Conservation (phyloP, 371 early-diverging fungal species). For the Rhizopus microsporus region DNA sequence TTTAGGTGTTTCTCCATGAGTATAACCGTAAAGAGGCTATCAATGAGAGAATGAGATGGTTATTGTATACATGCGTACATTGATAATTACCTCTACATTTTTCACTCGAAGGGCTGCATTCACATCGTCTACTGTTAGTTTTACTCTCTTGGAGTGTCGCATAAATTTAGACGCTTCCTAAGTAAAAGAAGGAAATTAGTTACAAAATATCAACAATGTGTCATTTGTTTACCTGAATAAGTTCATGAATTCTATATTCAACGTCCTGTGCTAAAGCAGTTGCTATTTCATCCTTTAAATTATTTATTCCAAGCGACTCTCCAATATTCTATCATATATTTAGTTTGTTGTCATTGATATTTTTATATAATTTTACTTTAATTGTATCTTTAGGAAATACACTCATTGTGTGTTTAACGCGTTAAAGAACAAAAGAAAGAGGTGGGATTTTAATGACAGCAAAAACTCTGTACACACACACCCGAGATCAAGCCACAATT, state of each 20-base stretch:
- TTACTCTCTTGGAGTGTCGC: conserved; percentile 92
- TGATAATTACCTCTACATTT: conserved; percentile 86
- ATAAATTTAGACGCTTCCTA: conserved; percentile 98
- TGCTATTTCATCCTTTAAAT: conserved; percentile 92
- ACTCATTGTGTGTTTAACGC: conserved; percentile 26
- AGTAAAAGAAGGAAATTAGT: neutral
- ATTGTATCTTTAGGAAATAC: conserved; percentile 57
- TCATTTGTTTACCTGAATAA: conserved; percentile 73
- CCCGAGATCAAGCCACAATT: neutral
- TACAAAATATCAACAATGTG: conserved; percentile 1
- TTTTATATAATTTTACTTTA: conserved; percentile 21
- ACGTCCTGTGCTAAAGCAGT: conserved; percentile 92
- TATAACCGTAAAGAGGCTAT: conserved; percentile 95
- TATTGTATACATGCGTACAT: neutral
- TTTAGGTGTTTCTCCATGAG: conserved; percentile 72
- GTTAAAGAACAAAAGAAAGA: neutral
- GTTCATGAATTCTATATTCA: conserved; percentile 96
- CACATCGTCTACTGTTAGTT: conserved; percentile 90
- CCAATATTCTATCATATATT: conserved; percentile 68
- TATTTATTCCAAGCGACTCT: conserved; percentile 89
- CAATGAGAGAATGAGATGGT: neutral
- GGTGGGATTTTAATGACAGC: neutral
- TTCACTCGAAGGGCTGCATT: conserved; percentile 94
- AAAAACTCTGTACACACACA: neutral
- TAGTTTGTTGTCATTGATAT: neutral